These are phyloP conservation scores for Fraxinus cuspidata DNA, from an alignment of 257 asterid genomes.

Conservation along the genomic window DNA sequence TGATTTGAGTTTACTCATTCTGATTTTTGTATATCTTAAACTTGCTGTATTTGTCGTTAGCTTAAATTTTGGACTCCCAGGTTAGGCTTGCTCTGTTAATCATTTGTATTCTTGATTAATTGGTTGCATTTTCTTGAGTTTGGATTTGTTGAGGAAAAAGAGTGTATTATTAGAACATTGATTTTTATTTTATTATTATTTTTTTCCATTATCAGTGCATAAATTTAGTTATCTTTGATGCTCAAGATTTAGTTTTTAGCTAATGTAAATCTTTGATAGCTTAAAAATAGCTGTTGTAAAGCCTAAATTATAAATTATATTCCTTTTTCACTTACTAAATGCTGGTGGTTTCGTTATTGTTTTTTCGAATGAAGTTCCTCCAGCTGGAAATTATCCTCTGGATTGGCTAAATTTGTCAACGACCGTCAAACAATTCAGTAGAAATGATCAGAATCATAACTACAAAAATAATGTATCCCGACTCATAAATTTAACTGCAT, in stretches of 20 bases:
- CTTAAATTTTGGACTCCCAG: neutral
- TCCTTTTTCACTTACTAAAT: neutral
- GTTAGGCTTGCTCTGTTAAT: neutral
- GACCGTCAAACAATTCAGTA: neutral
- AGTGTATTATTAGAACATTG: neutral
- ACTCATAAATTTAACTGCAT: neutral
- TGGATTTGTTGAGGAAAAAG: conserved; percentile 19
- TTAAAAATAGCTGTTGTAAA: neutral
- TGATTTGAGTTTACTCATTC: conserved; percentile 11
- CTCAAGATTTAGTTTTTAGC: conserved; percentile 11
- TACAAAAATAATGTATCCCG: neutral
- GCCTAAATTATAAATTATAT: neutral
- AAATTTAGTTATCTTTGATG: conserved; percentile 15
- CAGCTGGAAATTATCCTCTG: neutral
- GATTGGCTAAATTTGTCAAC: conserved; percentile 2
- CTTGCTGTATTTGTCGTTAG: neutral
- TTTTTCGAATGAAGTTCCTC: neutral
- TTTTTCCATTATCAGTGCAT: neutral
- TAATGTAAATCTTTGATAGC: conserved; percentile 11
- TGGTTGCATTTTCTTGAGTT: conserved; percentile 24
- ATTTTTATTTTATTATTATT: no score
- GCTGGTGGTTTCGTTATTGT: neutral
- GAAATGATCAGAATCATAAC: neutral
- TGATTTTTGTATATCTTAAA: neutral
- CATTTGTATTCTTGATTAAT: neutral